Percentiles rank a stretch among this genome's conserved stretches.
Evolutionary conservation across 352 stramenopile species (phyloP).

Genomic region (Phytophthora fragariae): DNA sequence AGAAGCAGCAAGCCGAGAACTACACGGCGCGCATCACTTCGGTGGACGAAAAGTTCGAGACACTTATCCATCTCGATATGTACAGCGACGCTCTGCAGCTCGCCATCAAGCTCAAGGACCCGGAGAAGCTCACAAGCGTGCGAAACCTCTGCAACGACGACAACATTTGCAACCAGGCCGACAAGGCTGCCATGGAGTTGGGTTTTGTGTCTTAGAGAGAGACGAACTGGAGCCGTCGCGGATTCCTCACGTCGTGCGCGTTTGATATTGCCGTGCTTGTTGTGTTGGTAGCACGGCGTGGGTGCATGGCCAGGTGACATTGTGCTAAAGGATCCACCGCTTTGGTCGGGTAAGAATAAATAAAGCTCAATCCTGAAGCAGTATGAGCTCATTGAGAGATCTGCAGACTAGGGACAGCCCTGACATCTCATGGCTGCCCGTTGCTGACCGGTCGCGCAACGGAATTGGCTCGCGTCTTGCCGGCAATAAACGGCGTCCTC

Average conservation of each 20-base stretch:
- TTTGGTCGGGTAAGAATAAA: not conserved
- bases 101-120: conserved; percentile 88
- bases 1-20: conserved; percentile 84
- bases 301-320: not conserved
- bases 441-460: not conserved
- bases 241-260: not conserved
- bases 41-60: conserved; percentile 89
- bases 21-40: conserved; percentile 86
- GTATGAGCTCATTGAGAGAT: too few species aligned
- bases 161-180: conserved; percentile 78
- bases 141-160: conserved; percentile 80
- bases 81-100: conserved; percentile 82
- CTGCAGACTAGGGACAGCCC: not conserved
- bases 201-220: conserved; percentile 73
- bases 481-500: conserved; percentile 2
- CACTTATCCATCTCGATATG: conserved; percentile 87
- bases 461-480: not conserved
- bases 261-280: conserved; percentile 30
- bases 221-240: not conserved
- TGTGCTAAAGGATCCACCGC: not conserved
- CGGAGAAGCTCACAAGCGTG: conserved; percentile 87
- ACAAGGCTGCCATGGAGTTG: conserved; percentile 83
- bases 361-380: not conserved
- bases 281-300: conserved; percentile 20
- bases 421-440: too few species aligned